Evolutionary conservation across 805 yeast species (phyloP).

Genomic region (Wickerhamomyces chaumierensis): DNA sequence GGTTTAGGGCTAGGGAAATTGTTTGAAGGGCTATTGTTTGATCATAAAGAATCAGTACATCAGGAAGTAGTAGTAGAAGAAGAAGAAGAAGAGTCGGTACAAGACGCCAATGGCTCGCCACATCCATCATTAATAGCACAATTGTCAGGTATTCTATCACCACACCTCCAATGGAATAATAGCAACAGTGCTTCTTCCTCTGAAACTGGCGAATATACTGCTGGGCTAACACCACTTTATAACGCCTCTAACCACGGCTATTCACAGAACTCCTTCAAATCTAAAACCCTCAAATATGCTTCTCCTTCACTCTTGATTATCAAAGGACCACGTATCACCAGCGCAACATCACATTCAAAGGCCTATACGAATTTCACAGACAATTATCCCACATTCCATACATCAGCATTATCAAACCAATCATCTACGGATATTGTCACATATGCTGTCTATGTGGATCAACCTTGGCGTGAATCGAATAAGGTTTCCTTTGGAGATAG

Average conservation of each 20-base stretch:
- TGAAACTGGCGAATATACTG: too few species aligned
- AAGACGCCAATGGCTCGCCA: too few species aligned
- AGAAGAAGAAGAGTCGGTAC: not conserved
- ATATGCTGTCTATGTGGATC: slow-evolving; percentile 53
- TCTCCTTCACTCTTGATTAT: slow-evolving; percentile 59
- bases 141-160: not conserved
- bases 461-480: slow-evolving; percentile 73
- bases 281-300: slow-evolving; percentile 19
- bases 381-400: slow-evolving; percentile 33
- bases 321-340: slow-evolving; percentile 36
- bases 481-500: slow-evolving; percentile 62
- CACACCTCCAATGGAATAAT: too few species aligned
- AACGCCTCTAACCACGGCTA: not conserved
- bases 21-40: slow-evolving; percentile 30
- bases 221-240: too few species aligned
- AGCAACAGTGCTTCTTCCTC: too few species aligned
- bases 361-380: slow-evolving; percentile 38
- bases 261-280: slow-evolving; percentile 52
- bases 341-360: slow-evolving; percentile 26
- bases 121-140: not conserved
- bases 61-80: not conserved
- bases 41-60: not conserved
- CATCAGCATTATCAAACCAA: slow-evolving; percentile 8
- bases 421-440: slow-evolving; percentile 31
- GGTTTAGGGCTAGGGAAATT: slow-evolving; percentile 22